Percentiles rank a stretch among this genome's conserved stretches.
Evolutionary conservation across 1,284 basidiomycete species (phyloP).

Genomic region (Sporisorium graminicola): DNA sequence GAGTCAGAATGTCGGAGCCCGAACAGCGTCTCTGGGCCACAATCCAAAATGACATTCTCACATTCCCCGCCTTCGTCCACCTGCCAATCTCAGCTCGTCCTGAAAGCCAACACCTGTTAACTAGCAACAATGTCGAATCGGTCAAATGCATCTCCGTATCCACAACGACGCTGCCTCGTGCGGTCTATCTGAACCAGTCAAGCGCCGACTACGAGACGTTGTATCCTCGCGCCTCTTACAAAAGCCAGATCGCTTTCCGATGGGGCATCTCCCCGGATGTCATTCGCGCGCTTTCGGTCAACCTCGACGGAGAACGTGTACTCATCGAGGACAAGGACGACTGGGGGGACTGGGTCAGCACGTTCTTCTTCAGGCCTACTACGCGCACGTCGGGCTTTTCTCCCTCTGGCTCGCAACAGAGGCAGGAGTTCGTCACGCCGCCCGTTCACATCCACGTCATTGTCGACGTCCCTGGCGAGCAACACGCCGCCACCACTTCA

Average conservation of each 20-base stretch:
- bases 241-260: constrained; percentile 11
- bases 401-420: not conserved
- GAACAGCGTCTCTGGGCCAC: not conserved
- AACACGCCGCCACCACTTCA: not conserved
- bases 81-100: constrained; percentile 24
- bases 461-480: not conserved
- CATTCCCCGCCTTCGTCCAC: constrained; percentile 26
- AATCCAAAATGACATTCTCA: not conserved
- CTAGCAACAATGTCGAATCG: not conserved
- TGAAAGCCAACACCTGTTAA: not conserved
- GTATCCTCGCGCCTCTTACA: not conserved
- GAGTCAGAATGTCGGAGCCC: constrained; percentile 4
- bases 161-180: not conserved
- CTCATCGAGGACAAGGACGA: constrained; percentile 21
- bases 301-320: not conserved
- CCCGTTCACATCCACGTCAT: constrained; percentile 18
- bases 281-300: constrained; percentile 20
- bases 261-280: constrained; percentile 7
- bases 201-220: not conserved
- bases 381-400: not conserved
- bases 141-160: constrained; percentile 14
- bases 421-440: not conserved
- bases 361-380: constrained; percentile 6
- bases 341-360: constrained; percentile 20
- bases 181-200: not conserved